phyloP scores from a whole-genome alignment of 2,329 filamentous ascomycete genomes.

The Lachnellula occidentalis region DNA sequence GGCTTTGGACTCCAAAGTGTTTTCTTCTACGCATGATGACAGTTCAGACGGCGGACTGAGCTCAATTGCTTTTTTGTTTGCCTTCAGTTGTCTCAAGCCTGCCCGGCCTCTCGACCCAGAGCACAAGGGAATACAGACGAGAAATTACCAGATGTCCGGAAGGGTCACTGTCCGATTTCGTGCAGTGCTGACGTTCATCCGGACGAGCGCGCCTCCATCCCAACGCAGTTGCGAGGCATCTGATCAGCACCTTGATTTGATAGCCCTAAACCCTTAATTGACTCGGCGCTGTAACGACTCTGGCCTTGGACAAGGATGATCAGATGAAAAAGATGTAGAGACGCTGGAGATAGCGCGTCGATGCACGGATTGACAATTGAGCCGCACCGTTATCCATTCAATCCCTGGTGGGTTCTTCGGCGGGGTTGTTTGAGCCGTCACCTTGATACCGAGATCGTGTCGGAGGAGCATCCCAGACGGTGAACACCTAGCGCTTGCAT shows the following conservation, averaged over 20 bases:
- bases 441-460: conserved; percentile 13
- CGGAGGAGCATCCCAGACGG: conserved; percentile 1
- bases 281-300: not conserved
- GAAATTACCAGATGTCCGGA: conserved; percentile 10
- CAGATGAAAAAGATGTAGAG: conserved; percentile 3
- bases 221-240: conserved; percentile 7
- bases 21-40: conserved; percentile 15
- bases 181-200: conserved; percentile 8
- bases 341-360: conserved; percentile 1
- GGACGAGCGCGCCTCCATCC: not conserved
- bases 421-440: conserved; percentile 1
- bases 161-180: conserved; percentile 11
- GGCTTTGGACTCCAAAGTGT: conserved; percentile 12
- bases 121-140: conserved; percentile 3
- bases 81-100: not conserved
- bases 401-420: not conserved
- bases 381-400: conserved; percentile 9
- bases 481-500: conserved; percentile 2
- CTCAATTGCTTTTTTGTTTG: not conserved
- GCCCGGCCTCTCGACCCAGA: not conserved
- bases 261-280: not conserved
- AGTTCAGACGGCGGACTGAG: conserved; percentile 2
- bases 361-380: conserved; percentile 1
- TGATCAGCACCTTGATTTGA: conserved; percentile 7
- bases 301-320: not conserved